Percentiles rank a stretch among this genome's conserved stretches.
These are phyloP conservation scores for Pinus taeda DNA, from an alignment of 75 land plant genomes.

Conservation along the genomic window DNA sequence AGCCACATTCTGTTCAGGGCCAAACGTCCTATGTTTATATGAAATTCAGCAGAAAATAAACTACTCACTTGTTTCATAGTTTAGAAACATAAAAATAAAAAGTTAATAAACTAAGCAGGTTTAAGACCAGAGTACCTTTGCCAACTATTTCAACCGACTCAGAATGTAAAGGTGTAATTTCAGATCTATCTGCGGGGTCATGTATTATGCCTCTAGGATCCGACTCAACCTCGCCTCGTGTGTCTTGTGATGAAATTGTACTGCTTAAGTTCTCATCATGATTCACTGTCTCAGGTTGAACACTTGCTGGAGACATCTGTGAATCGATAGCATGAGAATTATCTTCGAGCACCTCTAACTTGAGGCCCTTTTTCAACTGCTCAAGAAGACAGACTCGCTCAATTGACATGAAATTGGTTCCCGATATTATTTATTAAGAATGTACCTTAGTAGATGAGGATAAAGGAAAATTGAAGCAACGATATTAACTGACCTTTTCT, in stretches of 20 bases:
- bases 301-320: not conserved
- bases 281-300: not conserved
- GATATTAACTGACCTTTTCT: conserved; percentile 1
- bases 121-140: not conserved
- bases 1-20: not conserved
- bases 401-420: not conserved
- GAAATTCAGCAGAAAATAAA: not conserved
- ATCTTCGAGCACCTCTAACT: not conserved
- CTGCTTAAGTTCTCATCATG: not conserved
- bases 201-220: not conserved
- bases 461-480: not conserved
- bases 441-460: not conserved
- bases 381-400: not conserved
- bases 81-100: not conserved
- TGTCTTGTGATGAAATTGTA: not conserved
- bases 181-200: not conserved
- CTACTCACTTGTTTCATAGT: not conserved
- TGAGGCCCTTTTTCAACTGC: not conserved
- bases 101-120: not conserved
- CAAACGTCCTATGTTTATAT: not conserved
- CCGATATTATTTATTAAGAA: not conserved
- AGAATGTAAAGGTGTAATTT: not conserved
- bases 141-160: not conserved
- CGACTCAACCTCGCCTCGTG: not conserved
- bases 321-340: not conserved